These are phyloP conservation scores for Cytospora schulzeri DNA, from an alignment of 2,329 filamentous ascomycete genomes.

Conservation along the genomic window DNA sequence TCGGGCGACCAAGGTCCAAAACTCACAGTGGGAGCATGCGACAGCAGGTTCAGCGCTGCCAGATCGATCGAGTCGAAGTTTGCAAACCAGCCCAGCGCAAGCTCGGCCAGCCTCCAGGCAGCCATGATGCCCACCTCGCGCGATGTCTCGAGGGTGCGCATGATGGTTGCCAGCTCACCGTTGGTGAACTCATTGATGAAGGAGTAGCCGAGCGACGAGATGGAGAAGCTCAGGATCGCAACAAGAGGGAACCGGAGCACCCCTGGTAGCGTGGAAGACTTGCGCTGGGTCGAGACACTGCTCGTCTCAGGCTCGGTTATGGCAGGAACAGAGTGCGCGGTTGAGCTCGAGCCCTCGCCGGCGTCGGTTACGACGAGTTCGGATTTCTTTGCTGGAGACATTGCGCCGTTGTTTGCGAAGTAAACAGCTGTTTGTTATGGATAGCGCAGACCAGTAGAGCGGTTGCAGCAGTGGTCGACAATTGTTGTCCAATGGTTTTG, in stretches of 20 bases:
- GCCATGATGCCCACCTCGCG: conserved; percentile 59
- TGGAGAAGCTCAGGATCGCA: conserved; percentile 57
- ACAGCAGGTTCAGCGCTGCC: conserved; percentile 66
- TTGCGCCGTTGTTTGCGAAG: conserved; percentile 15
- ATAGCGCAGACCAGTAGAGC: background rate
- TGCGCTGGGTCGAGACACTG: conserved; percentile 11
- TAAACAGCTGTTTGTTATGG: background rate
- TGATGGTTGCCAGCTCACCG: conserved; percentile 68
- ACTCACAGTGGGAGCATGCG: conserved; percentile 71
- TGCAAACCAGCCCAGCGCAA: conserved; percentile 72
- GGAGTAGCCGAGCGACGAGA: conserved; percentile 67
- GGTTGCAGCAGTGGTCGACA: background rate
- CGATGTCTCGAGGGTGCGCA: conserved; percentile 63
- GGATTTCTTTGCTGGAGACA: conserved; percentile 18
- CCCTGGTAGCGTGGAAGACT: conserved; percentile 46
- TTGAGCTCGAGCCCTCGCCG: conserved; percentile 19
- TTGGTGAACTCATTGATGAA: conserved; percentile 60
- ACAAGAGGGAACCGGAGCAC: conserved; percentile 55
- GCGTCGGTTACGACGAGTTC: conserved; percentile 14
- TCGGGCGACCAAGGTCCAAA: conserved; percentile 34
- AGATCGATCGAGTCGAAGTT: conserved; percentile 75
- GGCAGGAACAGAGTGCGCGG: conserved; percentile 2
- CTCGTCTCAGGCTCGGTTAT: conserved; percentile 6
- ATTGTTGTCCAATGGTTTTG: background rate
- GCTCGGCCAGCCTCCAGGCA: conserved; percentile 64